Evolutionary conservation across 345 rosid species (phyloP).

Genomic region (Geranium rotundifolium): DNA sequence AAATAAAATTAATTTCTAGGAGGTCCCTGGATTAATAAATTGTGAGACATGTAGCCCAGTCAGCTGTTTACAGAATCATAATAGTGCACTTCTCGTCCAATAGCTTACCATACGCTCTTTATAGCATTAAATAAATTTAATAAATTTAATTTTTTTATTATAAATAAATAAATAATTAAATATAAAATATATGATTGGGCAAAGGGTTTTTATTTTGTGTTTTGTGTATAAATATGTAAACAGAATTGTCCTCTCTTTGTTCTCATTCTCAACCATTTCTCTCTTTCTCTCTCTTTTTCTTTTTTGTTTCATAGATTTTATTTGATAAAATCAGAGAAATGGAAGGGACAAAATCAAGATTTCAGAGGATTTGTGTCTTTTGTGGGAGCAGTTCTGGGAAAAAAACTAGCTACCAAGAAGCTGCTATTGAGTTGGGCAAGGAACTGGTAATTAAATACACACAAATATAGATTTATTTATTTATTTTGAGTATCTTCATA

Average conservation of each 20-base stretch:
- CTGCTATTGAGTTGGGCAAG: conserved; percentile 63
- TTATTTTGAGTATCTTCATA: background rate
- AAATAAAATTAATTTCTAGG: no score
- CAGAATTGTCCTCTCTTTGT: background rate
- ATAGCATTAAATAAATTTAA: no score
- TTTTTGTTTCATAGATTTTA: background rate
- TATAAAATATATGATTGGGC: background rate
- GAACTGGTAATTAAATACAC: conserved; percentile 74
- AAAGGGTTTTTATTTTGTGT: background rate
- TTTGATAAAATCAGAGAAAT: background rate
- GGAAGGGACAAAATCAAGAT: conserved; percentile 28
- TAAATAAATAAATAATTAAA: no score
- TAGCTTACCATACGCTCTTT: no score
- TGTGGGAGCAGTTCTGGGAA: conserved; percentile 84
- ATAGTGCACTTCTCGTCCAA: no score
- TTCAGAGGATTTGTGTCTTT: conserved; percentile 76
- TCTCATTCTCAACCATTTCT: background rate
- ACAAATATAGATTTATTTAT: background rate
- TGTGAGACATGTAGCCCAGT: no score
- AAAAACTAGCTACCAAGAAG: conserved; percentile 54
- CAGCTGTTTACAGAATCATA: no score
- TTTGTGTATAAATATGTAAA: background rate
- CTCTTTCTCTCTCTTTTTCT: background rate
- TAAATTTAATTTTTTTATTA: no score
- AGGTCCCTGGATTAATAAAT: no score